phyloP scores from a whole-genome alignment of 441 rosid species.

The Croton setiger region DNA sequence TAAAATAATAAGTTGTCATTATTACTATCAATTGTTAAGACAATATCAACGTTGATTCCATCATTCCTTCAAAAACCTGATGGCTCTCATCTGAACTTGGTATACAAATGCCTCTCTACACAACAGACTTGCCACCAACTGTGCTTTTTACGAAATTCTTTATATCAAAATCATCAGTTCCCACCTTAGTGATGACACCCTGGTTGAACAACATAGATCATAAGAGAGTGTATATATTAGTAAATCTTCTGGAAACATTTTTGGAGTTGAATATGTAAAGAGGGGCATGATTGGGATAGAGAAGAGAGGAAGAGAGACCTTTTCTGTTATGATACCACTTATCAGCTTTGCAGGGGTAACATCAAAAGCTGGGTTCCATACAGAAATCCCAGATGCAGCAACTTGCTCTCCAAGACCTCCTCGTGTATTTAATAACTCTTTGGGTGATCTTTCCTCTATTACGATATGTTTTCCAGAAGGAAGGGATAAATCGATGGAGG shows the following conservation, averaged over 20 bases:
- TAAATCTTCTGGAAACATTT: not conserved
- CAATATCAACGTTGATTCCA: constrained; percentile 1
- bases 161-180: constrained; percentile 45
- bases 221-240: constrained; percentile 19
- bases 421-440: constrained; percentile 60
- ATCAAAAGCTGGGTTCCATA: constrained; percentile 97
- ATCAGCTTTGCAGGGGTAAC: constrained; percentile 79
- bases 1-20: not conserved
- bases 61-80: not conserved
- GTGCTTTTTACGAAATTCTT: constrained; percentile 34
- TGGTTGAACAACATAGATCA: constrained; percentile 25
- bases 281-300: not conserved
- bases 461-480: constrained; percentile 66
- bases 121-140: not conserved
- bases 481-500: constrained; percentile 76
- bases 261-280: not conserved
- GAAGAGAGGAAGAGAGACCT: constrained; percentile 38
- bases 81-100: not conserved
- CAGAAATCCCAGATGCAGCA: constrained; percentile 79
- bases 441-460: constrained; percentile 75
- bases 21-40: not conserved
- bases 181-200: constrained; percentile 70
- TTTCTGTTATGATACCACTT: constrained; percentile 72
- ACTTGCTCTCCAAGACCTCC: constrained; percentile 97
- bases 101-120: not conserved